Evolutionary conservation across 768 basidiomycete species (phyloP), one percentile per base, ranked within the genome.

Genomic region (Pleurotus sapidus): DNA sequence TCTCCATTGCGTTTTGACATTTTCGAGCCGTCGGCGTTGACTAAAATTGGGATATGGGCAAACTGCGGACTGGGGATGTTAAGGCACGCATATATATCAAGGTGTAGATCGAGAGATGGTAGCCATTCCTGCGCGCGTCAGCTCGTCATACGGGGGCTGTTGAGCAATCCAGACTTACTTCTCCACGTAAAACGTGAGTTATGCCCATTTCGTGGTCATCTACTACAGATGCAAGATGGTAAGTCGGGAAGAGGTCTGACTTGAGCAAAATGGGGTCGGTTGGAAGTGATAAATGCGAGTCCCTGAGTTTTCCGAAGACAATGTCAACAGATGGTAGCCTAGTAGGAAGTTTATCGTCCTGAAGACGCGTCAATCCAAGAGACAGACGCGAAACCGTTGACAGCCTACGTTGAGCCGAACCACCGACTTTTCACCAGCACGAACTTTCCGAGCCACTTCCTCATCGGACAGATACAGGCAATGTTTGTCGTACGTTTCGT

Each of bases 181-280:
- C 95, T 49, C 97, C 97, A 24, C 97, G 84, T 1, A 98, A 73
- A 4, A 98, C 95, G 71, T 98, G 97, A 0, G 94, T 93, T 20
- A 99, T 93, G 0, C 87, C 88, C 97, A 99, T 99, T 64, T 88
- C 85, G 64, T 94, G 86, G 71, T 99, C 97, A 63, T 99, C 97
- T 0, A 96, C 93, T 0, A 98, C 93, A 18, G 88, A 95, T 0
- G 97, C 96, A 4, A 99, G 81, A 61, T 98, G 97, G 67, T 99
- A 99, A 0, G 96, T 98, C 4, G 97, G 97, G 68, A 90, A 96
- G 1, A 84, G 75, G 68, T 99, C 97, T 1, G 91, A 88, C 70
- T 99, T 98, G 59, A 98, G 77, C 3, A 98, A 75, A 46, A 98
- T 84, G 20, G 95, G 93, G 67, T 99, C 97, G 2, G 93, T 95